These are phyloP conservation scores for Cercospora sesami DNA, from an alignment of 2,329 filamentous ascomycete genomes.

Conservation along the genomic window DNA sequence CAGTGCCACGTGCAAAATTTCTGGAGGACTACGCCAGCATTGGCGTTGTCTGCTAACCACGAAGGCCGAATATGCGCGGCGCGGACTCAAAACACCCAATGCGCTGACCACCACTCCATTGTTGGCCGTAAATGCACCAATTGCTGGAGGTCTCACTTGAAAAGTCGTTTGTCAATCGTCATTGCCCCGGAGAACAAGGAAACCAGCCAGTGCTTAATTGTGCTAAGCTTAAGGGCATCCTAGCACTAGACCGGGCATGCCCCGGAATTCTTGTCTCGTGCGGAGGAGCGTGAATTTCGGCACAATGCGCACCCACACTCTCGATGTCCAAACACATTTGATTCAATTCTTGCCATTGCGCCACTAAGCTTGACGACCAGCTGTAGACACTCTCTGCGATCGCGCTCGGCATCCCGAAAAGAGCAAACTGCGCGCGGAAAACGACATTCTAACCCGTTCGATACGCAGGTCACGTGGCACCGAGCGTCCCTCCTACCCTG, in stretches of 20 bases:
- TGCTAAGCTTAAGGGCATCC: neutral
- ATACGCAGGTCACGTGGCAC: neutral
- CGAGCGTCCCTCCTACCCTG: neutral
- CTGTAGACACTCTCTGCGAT: neutral
- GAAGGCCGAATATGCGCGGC: neutral
- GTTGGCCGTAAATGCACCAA: neutral
- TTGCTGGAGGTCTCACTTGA: neutral
- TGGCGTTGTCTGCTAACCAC: neutral
- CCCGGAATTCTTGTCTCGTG: neutral
- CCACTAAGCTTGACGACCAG: neutral
- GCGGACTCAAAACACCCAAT: neutral
- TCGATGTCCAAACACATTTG: neutral
- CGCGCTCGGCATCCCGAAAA: neutral
- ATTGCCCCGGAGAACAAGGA: neutral
- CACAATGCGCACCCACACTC: neutral
- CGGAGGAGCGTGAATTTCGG: neutral
- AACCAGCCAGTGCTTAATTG: neutral
- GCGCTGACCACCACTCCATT: neutral
- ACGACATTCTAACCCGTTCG: neutral
- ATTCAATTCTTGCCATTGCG: no score
- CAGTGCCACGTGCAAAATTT: neutral
- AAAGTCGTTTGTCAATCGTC: neutral
- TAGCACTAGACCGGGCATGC: neutral
- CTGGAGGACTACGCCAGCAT: neutral
- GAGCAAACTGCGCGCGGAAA: neutral